Evolutionary conservation across 2,329 filamentous ascomycete genomes (phyloP), one percentile per base, ranked within the genome.

Genomic region (Alternaria viburni): DNA sequence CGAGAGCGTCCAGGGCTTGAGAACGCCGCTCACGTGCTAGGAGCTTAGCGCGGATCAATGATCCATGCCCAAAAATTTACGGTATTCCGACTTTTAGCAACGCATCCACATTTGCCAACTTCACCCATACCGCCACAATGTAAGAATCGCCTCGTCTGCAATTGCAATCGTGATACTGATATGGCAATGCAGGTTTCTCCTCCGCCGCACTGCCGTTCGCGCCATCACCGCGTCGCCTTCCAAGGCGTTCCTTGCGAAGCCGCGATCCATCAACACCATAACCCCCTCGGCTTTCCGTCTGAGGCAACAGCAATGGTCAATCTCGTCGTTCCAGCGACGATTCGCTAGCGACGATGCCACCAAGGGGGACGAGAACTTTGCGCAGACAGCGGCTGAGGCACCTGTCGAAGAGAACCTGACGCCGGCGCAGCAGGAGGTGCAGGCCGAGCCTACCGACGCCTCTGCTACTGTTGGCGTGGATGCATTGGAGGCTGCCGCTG

Each of bases 131-230:
- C 9, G 36, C 49, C 59, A 69, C 55, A 63, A 73, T 74, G 71
- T 72, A 68, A 57, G 71, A 47, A 46, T 12, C 25, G 10, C 19
- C 21, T 32, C 11, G 3, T 9, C 25, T 15, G 15, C 15, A 43
- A 32, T 32, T 19, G 21, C 4, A 6, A 13, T 15, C 10, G 15
- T 50, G 21, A 41, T 57, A 30, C 65, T 72, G 25, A 71, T 52
- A 15, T 26, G 13, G 13, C 46, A n/a, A 36, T 21, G n/a, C 67
- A 89, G 87, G 87, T 86, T 84, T 80, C 82, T 82, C 68, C 80
- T 90, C 69, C 86, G 87, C 65, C 86, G 86, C 73, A 81, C 85
- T 68, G 86, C 87, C 69, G 81, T 84, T 73, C 86, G 87, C 73
- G 83, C 87, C 52, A 72, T 88, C 61, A 80, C 83, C 43, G 80